phyloP scores from a whole-genome alignment of 2,329 filamentous ascomycete species.

The Colletotrichum acutatum region DNA sequence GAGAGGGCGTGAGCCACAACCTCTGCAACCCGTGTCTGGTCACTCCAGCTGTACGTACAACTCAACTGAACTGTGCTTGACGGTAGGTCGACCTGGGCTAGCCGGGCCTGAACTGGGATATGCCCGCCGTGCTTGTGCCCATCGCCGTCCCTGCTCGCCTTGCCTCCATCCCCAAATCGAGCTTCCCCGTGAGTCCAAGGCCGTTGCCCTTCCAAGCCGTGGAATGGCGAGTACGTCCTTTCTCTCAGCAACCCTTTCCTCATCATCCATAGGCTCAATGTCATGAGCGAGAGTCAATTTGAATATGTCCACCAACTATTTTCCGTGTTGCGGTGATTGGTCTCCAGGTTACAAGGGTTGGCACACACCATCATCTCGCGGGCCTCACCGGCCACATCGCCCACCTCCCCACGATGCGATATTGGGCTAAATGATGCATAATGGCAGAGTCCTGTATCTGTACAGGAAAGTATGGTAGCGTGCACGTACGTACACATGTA shows the following conservation, averaged over 20 bases:
- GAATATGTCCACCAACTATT: not conserved
- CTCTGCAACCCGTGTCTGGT: constrained; percentile 11
- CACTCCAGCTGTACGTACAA: not conserved
- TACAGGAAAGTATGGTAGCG: not conserved
- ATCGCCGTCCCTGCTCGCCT: not conserved
- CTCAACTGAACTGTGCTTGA: not conserved
- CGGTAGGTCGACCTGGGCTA: constrained; percentile 10
- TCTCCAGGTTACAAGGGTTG: constrained; percentile 18
- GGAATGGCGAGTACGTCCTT: not conserved
- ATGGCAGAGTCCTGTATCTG: not conserved
- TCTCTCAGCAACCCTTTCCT: not conserved
- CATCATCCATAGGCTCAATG: not conserved
- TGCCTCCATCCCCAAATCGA: not conserved
- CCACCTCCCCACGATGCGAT: constrained; percentile 3
- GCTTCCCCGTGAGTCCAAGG: not conserved
- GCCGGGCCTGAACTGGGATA: constrained; percentile 3
- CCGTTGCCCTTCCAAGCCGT: not conserved
- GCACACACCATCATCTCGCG: constrained; percentile 27
- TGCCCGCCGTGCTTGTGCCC: constrained; percentile 3
- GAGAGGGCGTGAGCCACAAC: constrained; percentile 18
- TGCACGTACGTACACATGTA: not conserved
- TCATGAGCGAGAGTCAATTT: not conserved
- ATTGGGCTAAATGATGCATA: constrained; percentile 9
- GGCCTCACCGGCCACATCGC: constrained; percentile 11
- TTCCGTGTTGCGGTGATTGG: constrained; percentile 8